These are phyloP conservation scores for Exophiala calicioides DNA, from an alignment of 2,329 filamentous ascomycete genomes.

Conservation along the genomic window DNA sequence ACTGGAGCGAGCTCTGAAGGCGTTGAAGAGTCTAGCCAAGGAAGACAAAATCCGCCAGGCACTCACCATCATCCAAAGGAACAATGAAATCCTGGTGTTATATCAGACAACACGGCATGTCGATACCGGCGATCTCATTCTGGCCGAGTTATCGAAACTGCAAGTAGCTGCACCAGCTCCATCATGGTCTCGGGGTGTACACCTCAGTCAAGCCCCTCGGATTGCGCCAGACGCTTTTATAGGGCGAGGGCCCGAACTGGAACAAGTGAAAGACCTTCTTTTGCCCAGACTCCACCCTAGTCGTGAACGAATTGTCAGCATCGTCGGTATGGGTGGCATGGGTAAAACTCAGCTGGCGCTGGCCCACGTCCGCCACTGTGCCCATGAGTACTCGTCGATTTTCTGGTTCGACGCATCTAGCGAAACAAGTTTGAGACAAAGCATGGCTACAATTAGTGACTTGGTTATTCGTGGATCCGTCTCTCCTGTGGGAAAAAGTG, in stretches of 20 bases:
- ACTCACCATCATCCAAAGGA: background rate
- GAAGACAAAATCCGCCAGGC: constrained; percentile 3
- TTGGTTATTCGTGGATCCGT: background rate
- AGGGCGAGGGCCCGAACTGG: background rate
- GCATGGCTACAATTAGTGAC: constrained; percentile 17
- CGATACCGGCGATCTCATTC: background rate
- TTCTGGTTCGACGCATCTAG: constrained; percentile 49
- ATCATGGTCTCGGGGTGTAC: background rate
- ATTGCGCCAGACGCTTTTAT: background rate
- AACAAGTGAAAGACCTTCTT: background rate
- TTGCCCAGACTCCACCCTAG: background rate
- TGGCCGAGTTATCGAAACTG: constrained; percentile 3
- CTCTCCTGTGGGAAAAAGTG: background rate
- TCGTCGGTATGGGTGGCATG: constrained; percentile 48
- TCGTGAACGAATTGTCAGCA: constrained; percentile 21
- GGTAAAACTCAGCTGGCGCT: constrained; percentile 48
- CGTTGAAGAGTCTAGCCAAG: constrained; percentile 8
- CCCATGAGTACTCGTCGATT: constrained; percentile 41
- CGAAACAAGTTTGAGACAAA: constrained; percentile 39
- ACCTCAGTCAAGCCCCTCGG: constrained; percentile 3
- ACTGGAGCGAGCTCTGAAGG: constrained; percentile 6
- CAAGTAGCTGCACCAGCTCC: background rate
- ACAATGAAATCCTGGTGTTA: constrained; percentile 8
- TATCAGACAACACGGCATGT: constrained; percentile 7
- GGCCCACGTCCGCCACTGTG: constrained; percentile 39